A percentile compares a stretch with the other conserved stretches of the same genome.
Evolutionary conservation across 768 basidiomycete genomes (phyloP).

Genomic region (Psilocybe sp.): DNA sequence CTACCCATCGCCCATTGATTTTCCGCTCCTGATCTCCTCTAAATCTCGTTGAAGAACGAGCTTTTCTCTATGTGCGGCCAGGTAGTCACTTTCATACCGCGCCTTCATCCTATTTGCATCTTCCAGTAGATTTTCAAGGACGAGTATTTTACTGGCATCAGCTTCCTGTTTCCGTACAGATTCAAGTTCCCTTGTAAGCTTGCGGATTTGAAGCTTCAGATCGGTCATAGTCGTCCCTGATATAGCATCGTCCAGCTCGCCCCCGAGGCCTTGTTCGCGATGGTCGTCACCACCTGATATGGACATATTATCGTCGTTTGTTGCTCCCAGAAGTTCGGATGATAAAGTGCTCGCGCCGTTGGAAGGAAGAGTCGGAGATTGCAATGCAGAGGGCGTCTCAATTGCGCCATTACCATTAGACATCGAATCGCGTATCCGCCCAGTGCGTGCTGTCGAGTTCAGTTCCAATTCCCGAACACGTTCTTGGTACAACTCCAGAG

Average conservation of each 20-base stretch:
- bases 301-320: constrained; percentile 21
- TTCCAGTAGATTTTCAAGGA: constrained; percentile 88
- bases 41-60: constrained; percentile 76
- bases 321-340: constrained; percentile 17
- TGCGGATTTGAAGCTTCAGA: constrained; percentile 83
- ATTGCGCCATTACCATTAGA: not conserved
- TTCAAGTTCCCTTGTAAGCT: constrained; percentile 78
- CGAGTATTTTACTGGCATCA: constrained; percentile 72
- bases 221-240: constrained; percentile 87
- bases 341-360: constrained; percentile 17
- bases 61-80: constrained; percentile 80
- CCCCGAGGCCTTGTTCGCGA: constrained; percentile 64
- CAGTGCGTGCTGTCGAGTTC: constrained; percentile 34
- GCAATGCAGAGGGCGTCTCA: not conserved
- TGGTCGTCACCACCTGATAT: constrained; percentile 45
- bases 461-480: constrained; percentile 87
- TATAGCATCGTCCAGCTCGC: constrained; percentile 86
- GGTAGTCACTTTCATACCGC: constrained; percentile 85
- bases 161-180: constrained; percentile 70
- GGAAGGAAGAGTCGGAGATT: constrained; percentile 15
- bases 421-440: not conserved
- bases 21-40: constrained; percentile 89
- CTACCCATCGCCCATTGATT: constrained; percentile 78
- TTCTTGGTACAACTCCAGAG: constrained; percentile 88
- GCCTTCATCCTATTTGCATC: constrained; percentile 90